A percentile compares a stretch with the other conserved stretches of the same genome.
phyloP scores from a whole-genome alignment of 73 alveolate genomes.

The Symbiodinium pilosum region DNA sequence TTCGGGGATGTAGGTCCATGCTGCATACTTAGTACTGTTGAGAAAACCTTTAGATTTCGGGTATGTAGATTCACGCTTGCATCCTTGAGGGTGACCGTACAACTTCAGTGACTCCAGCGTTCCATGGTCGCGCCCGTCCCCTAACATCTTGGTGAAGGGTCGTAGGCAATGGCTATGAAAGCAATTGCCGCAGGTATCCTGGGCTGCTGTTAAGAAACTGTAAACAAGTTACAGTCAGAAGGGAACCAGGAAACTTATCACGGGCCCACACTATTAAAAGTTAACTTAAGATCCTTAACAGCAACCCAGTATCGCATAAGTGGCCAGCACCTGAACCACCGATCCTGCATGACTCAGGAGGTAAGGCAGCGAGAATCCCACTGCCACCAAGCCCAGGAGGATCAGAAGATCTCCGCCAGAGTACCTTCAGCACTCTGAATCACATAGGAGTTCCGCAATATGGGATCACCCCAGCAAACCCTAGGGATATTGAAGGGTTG shows the following conservation, averaged over 20 bases:
- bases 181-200: slow-evolving; percentile 24
- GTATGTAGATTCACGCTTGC: too few species aligned
- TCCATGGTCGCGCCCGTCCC: too few species aligned
- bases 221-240: too few species aligned
- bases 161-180: slow-evolving; percentile 69
- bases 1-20: too few species aligned
- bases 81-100: too few species aligned
- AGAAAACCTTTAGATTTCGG: too few species aligned
- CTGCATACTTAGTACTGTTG: too few species aligned
- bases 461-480: neutral
- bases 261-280: too few species aligned
- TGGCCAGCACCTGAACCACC: neutral
- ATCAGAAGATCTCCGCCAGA: slow-evolving; percentile 56
- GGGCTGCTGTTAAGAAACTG: too few species aligned
- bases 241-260: too few species aligned
- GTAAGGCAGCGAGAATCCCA: slow-evolving; percentile 51
- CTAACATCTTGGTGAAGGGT: neutral
- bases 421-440: slow-evolving; percentile 31
- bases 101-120: too few species aligned
- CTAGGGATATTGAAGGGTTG: neutral
- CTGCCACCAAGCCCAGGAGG: slow-evolving; percentile 15
- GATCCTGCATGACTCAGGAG: slow-evolving; percentile 43
- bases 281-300: too few species aligned
- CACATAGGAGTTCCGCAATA: neutral
- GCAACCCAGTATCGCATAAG: slow-evolving; percentile 35